Evolutionary conservation across 306 rosid species (phyloP).

Genomic region (Pyrus communis): DNA sequence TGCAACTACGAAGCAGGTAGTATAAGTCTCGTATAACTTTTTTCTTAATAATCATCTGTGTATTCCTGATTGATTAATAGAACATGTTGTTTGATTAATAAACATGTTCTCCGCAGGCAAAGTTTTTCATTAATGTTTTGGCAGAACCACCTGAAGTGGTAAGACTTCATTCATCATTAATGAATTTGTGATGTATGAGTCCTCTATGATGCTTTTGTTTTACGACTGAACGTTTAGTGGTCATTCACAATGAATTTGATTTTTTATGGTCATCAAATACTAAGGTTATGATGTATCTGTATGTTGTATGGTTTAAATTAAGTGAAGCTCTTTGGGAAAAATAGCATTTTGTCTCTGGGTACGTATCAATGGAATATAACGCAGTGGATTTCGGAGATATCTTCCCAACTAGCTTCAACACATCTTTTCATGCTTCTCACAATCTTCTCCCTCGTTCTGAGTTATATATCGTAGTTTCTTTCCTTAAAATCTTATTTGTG

Average conservation of each 20-base stretch:
- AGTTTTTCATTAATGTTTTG: conserved; percentile 89
- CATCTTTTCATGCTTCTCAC: too few relatives aligned
- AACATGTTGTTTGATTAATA: too few relatives aligned
- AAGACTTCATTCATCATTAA: conserved; percentile 17
- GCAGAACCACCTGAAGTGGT: conserved; percentile 99
- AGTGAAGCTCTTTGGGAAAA: not conserved
- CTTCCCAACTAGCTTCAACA: not conserved
- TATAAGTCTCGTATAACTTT: not conserved
- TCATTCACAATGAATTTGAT: not conserved
- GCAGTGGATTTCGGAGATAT: not conserved
- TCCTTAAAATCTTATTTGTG: not conserved
- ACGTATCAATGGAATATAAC: not conserved
- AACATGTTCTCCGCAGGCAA: conserved; percentile 60
- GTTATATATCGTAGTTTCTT: not conserved
- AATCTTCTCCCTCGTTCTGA: not conserved
- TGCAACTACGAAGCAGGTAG: conserved; percentile 85
- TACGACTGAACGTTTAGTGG: not conserved
- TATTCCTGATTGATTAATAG: not conserved
- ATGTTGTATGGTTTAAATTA: not conserved
- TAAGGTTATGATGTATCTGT: not conserved
- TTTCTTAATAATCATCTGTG: not conserved
- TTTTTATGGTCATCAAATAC: not conserved
- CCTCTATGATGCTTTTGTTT: not conserved
- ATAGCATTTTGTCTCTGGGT: not conserved
- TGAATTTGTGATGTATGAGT: not conserved